A percentile compares a stretch with the other conserved stretches of the same genome.
Conservation (phyloP, 2,329 filamentous ascomycete genomes). For the Phaeosphaeriaceae sp. region DNA sequence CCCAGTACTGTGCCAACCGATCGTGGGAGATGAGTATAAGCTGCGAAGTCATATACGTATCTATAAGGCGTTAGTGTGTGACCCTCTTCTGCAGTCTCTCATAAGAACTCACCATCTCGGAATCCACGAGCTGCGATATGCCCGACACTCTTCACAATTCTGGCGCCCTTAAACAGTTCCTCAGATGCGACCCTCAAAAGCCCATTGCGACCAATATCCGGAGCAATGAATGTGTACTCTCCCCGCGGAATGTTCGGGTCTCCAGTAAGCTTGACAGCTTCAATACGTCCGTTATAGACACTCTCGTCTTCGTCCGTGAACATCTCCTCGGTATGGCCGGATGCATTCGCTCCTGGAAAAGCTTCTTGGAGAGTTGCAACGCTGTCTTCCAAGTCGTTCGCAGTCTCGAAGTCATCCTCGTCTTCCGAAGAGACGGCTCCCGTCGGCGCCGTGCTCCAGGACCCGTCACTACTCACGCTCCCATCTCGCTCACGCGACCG, state of each 20-base stretch:
- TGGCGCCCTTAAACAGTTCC: conserved; percentile 73
- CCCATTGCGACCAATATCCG: conserved; percentile 75
- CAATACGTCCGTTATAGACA: conserved; percentile 71
- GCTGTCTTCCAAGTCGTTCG: conserved; percentile 50
- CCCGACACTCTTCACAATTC: conserved; percentile 75
- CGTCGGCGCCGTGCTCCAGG: conserved; percentile 42
- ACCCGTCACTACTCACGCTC: conserved; percentile 38
- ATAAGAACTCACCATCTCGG: conserved; percentile 65
- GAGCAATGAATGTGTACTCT: conserved; percentile 79
- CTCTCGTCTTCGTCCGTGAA: conserved; percentile 20
- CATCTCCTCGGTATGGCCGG: neutral
- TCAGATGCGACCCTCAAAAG: conserved; percentile 70
- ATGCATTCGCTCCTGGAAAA: neutral
- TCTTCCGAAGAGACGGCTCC: conserved; percentile 17
- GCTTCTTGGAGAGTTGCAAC: conserved; percentile 37
- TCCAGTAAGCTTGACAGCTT: conserved; percentile 90
- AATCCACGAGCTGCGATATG: conserved; percentile 82
- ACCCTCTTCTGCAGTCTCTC: neutral
- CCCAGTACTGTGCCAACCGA: conserved; percentile 82
- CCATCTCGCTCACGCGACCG: conserved; percentile 30
- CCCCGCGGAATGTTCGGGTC: conserved; percentile 90
- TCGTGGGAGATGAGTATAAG: conserved; percentile 82
- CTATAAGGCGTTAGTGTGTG: conserved; percentile 52
- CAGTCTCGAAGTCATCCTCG: conserved; percentile 12
- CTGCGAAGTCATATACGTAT: conserved; percentile 76